Conservation (phyloP, 2,329 filamentous ascomycete species). For the Aspergillus terreus region DNA sequence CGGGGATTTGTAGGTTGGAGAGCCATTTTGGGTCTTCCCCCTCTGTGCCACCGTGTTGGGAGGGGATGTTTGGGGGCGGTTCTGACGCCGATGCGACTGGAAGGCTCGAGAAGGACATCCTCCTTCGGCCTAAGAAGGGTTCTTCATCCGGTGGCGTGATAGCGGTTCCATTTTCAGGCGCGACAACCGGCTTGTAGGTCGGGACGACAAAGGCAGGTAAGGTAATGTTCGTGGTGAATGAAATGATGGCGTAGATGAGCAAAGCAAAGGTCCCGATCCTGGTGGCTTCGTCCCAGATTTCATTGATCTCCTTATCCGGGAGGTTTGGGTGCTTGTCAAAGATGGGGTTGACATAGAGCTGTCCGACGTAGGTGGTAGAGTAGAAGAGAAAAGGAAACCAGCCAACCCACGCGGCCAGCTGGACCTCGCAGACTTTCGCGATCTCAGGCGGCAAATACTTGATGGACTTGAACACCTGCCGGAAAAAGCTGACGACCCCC, state of each 20-base stretch:
- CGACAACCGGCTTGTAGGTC: slow-evolving; percentile 53
- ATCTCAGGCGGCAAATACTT: slow-evolving; percentile 77
- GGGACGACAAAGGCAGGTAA: slow-evolving; percentile 83
- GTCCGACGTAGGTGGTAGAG: slow-evolving; percentile 87
- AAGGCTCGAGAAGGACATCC: slow-evolving; percentile 30
- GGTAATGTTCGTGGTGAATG: slow-evolving; percentile 74
- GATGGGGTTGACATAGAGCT: slow-evolving; percentile 84
- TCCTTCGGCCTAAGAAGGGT: slow-evolving; percentile 14
- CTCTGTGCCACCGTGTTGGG: slow-evolving; percentile 7
- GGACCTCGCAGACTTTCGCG: slow-evolving; percentile 73
- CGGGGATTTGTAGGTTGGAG: slow-evolving; percentile 67
- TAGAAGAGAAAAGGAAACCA: slow-evolving; percentile 97
- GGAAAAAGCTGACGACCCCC: slow-evolving; percentile 76
- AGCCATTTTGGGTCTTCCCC: slow-evolving; percentile 41
- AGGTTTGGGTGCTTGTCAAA: slow-evolving; percentile 75
- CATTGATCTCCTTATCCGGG: slow-evolving; percentile 69
- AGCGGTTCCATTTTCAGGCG: slow-evolving; percentile 4
- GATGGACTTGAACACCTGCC: slow-evolving; percentile 71
- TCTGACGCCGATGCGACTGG: slow-evolving; percentile 30
- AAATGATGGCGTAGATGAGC: slow-evolving; percentile 81
- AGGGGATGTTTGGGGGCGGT: slow-evolving; percentile 21
- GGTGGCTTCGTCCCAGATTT: slow-evolving; percentile 78
- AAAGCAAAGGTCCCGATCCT: slow-evolving; percentile 85
- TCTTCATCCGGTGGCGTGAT: slow-evolving; percentile 16
- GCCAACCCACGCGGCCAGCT: slow-evolving; percentile 86